phyloP scores from a whole-genome alignment of 169 alveolate species.

The Plasmodium inui region DNA sequence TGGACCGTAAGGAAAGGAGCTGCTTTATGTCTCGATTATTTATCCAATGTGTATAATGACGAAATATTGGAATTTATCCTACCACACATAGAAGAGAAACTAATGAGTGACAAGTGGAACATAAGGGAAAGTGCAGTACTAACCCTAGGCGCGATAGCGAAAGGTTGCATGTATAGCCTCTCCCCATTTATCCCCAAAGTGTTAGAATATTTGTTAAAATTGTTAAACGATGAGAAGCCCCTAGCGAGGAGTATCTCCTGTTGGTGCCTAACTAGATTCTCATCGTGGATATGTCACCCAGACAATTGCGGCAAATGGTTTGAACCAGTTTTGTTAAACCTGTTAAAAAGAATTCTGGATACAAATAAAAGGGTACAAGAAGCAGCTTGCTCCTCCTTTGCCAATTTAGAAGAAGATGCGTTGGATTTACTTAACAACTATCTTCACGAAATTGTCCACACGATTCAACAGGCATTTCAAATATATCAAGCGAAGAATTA shows the following conservation, averaged over 20 bases:
- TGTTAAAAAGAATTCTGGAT: conserved; percentile 87
- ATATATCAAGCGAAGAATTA: conserved; percentile 86
- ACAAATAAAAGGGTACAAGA: conserved; percentile 94
- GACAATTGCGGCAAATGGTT: conserved; percentile 77
- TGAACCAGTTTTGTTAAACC: conserved; percentile 75
- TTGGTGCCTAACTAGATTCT: conserved; percentile 92
- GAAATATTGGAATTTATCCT: conserved; percentile 82
- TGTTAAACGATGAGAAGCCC: conserved; percentile 88
- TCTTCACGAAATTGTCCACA: conserved; percentile 82
- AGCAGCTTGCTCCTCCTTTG: conserved; percentile 94
- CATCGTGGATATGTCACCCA: conserved; percentile 86
- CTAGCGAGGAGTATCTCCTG: conserved; percentile 92
- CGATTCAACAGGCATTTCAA: conserved; percentile 84
- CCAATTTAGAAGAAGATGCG: conserved; percentile 90
- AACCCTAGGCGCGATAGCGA: conserved; percentile 93
- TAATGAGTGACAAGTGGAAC: conserved; percentile 91
- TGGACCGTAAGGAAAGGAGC: conserved; percentile 94
- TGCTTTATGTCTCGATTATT: conserved; percentile 86
- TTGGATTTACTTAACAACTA: conserved; percentile 80
- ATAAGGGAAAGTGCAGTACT: conserved; percentile 91
- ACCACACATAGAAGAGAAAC: conserved; percentile 87
- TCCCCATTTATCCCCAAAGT: conserved; percentile 90
- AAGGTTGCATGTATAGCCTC: conserved; percentile 88
- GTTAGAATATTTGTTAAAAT: conserved; percentile 83
- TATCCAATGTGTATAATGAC: conserved; percentile 83